Evolutionary conservation across 2,329 filamentous ascomycete species (phyloP).

Genomic region (Rutstroemia sp.): DNA sequence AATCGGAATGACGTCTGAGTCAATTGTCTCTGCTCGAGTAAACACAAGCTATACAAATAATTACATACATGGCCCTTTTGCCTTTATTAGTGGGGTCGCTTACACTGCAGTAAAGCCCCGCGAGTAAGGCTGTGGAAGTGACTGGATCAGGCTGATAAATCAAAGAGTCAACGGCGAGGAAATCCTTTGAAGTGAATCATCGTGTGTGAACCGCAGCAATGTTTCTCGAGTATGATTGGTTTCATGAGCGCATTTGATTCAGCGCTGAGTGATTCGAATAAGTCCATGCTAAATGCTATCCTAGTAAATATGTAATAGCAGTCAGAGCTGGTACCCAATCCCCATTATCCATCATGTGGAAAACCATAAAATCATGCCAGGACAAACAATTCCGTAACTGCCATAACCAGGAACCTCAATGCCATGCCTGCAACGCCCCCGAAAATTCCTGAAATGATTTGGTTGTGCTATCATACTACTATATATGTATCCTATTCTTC

Average conservation of each 20-base stretch:
- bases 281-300: background rate
- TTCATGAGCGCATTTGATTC: background rate
- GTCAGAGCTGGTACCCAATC: background rate
- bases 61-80: background rate
- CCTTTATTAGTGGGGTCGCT: background rate
- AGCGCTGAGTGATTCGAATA: background rate
- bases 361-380: background rate
- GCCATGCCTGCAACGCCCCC: slow-evolving; percentile 4
- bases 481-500: slow-evolving; percentile 36
- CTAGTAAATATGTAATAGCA: too few relatives aligned
- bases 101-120: background rate
- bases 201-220: background rate
- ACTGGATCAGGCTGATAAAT: slow-evolving; percentile 5
- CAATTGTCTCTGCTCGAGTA: background rate
- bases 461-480: background rate
- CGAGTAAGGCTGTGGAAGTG: slow-evolving; percentile 2
- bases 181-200: background rate
- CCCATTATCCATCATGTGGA: background rate
- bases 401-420: background rate
- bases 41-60: slow-evolving; percentile 1
- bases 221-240: background rate
- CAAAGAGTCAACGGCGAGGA: background rate
- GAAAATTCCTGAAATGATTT: background rate
- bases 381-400: background rate
- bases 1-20: background rate